A percentile compares a stretch with the other conserved stretches of the same genome.
These are phyloP conservation scores for Fusarium robinianum DNA, from an alignment of 2,329 filamentous ascomycete genomes.

Conservation along the genomic window DNA sequence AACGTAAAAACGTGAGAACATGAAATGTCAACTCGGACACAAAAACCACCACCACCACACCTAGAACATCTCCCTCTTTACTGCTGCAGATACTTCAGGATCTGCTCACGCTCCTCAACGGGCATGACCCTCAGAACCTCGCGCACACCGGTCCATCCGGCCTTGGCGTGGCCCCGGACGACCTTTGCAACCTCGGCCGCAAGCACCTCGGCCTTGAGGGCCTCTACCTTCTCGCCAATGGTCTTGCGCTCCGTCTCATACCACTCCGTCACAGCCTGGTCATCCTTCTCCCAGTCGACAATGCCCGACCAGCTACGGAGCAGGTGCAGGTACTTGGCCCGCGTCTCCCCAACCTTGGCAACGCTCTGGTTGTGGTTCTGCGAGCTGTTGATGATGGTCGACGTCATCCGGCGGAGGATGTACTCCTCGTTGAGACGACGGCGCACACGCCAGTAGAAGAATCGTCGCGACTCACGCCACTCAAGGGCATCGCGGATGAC, in stretches of 20 bases:
- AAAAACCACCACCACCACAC: constrained; percentile 9
- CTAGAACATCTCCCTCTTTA: constrained; percentile 31
- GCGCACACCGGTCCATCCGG: constrained; percentile 82
- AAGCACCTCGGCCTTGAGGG: constrained; percentile 74
- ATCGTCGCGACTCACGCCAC: constrained; percentile 89
- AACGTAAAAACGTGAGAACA: constrained; percentile 25
- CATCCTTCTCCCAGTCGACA: constrained; percentile 74
- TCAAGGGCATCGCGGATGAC: constrained; percentile 82
- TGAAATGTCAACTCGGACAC: constrained; percentile 31
- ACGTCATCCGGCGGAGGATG: constrained; percentile 85
- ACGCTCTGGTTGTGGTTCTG: constrained; percentile 40
- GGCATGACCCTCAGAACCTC: constrained; percentile 86
- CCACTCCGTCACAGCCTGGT: constrained; percentile 87
- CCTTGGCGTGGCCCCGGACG: constrained; percentile 59
- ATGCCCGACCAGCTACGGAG: constrained; percentile 85
- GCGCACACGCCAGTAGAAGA: constrained; percentile 99
- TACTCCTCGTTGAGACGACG: constrained; percentile 97
- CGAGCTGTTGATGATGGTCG: constrained; percentile 43
- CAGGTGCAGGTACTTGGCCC: constrained; percentile 70
- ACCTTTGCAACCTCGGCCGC: constrained; percentile 52
- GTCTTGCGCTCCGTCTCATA: constrained; percentile 92
- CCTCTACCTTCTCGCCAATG: constrained; percentile 82
- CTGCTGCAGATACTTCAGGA: constrained; percentile 64
- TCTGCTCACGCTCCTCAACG: constrained; percentile 82
- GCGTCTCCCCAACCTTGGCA: constrained; percentile 55